Base-by-base conservation (phyloP, 768 basidiomycete genomes). In the Gyrodon lividus region DNA sequence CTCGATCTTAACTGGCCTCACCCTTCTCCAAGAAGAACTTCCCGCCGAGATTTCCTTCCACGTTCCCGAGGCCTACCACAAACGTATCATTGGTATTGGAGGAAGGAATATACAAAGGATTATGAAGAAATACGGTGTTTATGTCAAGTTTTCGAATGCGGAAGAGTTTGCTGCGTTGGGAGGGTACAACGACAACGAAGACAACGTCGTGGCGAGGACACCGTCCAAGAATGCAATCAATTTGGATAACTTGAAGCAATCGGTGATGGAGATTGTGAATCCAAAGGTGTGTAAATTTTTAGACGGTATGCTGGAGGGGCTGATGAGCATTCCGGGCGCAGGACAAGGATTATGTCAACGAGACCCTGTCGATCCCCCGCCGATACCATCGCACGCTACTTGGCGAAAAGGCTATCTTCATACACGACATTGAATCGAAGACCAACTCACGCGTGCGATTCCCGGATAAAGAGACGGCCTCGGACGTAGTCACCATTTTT, bases 71-170 rank as follows among this genome's bases (percentile, higher is more conserved):
- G 84, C 86, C 41, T 98, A 98, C 67, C 96, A 98, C 76, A 98
- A 98, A 70, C 89, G 97, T 54, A 99, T 99, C 67, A 99, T 99
- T 59, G 96, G 96, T 54, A 95, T 98, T 31, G 95, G 93, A 30
- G 96, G 96, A 24, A 86, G 94, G 64, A 98, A 93, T 71, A 98
- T 99, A 53, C 96, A 98, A 70, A 84, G 93, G 52, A 98, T 99
- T 72, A 99, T 99, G 96, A 98, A 98, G 77, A 93, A 96, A 68
- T 97, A 89, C 59, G 96, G 96, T n/a, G 96, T 98, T 19, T 98
- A 98, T 72, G 96, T 99, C 71, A 98, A 98, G 72, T 99, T 98
- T 64, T 92, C 92, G 20, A 98, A 98, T 68, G 92, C 92, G 10
- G 96, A 98, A 60, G 96, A 98, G 68, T 97, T 95, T 70, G 93